Conservation (phyloP, 139 green algal genomes). For the Micractinium sp. region DNA sequence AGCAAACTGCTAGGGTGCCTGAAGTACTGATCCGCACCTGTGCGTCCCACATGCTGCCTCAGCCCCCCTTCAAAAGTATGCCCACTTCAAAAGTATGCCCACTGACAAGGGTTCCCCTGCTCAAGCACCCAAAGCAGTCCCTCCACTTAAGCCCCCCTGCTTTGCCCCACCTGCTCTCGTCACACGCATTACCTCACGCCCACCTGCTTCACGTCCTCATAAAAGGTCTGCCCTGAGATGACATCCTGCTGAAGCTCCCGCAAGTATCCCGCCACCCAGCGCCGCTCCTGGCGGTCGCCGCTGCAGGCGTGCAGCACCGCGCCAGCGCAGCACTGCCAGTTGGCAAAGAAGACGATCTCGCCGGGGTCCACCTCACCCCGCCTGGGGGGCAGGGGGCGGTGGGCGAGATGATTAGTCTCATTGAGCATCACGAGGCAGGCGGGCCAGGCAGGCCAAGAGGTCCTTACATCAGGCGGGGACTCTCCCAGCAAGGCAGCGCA, state of each 20-base stretch:
- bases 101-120: too few relatives aligned
- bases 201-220: not conserved
- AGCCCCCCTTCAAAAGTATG: too few relatives aligned
- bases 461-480: not conserved
- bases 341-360: constrained; percentile 12
- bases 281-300: not conserved
- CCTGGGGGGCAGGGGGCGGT: not conserved
- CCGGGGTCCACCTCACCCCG: not conserved
- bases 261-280: not conserved
- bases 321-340: not conserved
- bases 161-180: too few relatives aligned
- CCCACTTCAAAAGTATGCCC: too few relatives aligned
- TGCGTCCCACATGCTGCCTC: too few relatives aligned
- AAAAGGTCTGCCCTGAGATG: not conserved
- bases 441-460: not conserved
- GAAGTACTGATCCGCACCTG: too few relatives aligned
- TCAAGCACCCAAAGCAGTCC: too few relatives aligned
- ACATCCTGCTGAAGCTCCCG: not conserved
- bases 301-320: not conserved
- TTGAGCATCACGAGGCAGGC: not conserved
- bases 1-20: too few relatives aligned
- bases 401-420: not conserved
- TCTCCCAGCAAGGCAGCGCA: not conserved
- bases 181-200: too few relatives aligned
- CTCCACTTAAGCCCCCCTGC: not conserved